Base-by-base conservation (phyloP, 2,329 filamentous ascomycete species). In the Xenoacremonium recifei region DNA sequence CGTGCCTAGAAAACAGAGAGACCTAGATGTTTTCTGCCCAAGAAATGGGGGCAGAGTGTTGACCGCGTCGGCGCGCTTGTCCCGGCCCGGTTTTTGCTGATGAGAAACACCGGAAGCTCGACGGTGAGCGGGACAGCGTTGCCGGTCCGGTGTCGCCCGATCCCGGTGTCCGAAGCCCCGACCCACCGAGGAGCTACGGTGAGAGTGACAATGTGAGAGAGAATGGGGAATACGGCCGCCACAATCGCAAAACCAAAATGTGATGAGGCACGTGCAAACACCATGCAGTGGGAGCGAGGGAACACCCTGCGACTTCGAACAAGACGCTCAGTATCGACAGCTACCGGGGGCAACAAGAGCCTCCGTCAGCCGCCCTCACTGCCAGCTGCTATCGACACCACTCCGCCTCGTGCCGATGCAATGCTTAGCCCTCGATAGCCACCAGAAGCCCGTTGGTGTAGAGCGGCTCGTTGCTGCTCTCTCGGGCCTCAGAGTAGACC, bases 361-460 rank as follows among this genome's bases (percentile, higher is more conserved):
- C n/a, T n/a, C n/a, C n/a, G n/a, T n/a, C n/a, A n/a, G n/a, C n/a
- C n/a, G n/a, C n/a, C n/a, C n/a, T n/a, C n/a, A n/a, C n/a, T n/a
- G n/a, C n/a, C n/a, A n/a, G n/a, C 37, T 21, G 23, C 33, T 39
- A 39, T 25, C 36, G 39, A 17, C 18, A 33, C 38, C 39, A 42
- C n/a, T 42, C 25, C 32, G 41, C 37, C 33, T 35, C n/a, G 33
- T 34, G 21, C 33, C 44, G 13, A 21, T 21, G 16, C 16, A 21
- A 21, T 17, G 38, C 39, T 61, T 48, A 64, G 40, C 60, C 55
- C 46, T 64, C 60, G 25, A 60, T 61, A 18, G 63, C 48, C 15
- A 67, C 57, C 20, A 65, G 57, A 21, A 61, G 47, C 32, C 53
- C 54, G 16, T 57, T 57, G 25, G 51, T 33, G 32, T 58, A 59